Base-by-base conservation (phyloP, 2,329 filamentous ascomycete species). In the Aspergillus pseudonomiae region DNA sequence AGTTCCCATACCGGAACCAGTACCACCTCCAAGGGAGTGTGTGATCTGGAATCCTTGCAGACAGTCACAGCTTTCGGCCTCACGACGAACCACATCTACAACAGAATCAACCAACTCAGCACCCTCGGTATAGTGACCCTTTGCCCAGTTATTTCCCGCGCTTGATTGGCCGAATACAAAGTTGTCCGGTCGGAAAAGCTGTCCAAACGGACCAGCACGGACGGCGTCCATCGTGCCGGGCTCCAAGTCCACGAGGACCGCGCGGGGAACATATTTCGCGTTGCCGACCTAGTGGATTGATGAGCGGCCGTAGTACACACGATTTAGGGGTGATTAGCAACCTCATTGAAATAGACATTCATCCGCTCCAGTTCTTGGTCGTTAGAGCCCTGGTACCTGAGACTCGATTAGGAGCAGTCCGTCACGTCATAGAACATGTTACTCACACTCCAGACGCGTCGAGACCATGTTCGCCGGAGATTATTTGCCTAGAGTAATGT, bases 1-100 rank as follows among this genome's bases (percentile, higher is more conserved):
- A 66, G 95, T 99, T 86, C 95, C 95, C 95, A 99, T 99, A 91
- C 95, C 95, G 76, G 95, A 94, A 93, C 95, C 95, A 77, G 95
- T 99, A 90, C 95, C 95, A 91, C 95, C 95, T 90, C 95, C 95
- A 70, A 98, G 94, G 60, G 95, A 98, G 91, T 99, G 95, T 80
- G 95, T 99, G 86, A 99, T 98, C 88, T 99, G 95, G 91, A 99
- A 99, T 81, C 95, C 95, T 86, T 99, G 95, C 69, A 99, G 94
- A 88, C 93, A 97, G 88, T 99, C 95, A 80, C 95, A 98, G 81
- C 92, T 93, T 86, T 99, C 95, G 73, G 95, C 94, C 88, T 99
- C 95, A 77, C 95, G 94, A 80, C 95, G 95, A 80, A 99, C 94
- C 71, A 99, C 95, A 80, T 98, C 95, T 74, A 99, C 89, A 73